These are phyloP conservation scores for Benincasa hispida DNA, from an alignment of 306 rosid species.

Conservation along the genomic window DNA sequence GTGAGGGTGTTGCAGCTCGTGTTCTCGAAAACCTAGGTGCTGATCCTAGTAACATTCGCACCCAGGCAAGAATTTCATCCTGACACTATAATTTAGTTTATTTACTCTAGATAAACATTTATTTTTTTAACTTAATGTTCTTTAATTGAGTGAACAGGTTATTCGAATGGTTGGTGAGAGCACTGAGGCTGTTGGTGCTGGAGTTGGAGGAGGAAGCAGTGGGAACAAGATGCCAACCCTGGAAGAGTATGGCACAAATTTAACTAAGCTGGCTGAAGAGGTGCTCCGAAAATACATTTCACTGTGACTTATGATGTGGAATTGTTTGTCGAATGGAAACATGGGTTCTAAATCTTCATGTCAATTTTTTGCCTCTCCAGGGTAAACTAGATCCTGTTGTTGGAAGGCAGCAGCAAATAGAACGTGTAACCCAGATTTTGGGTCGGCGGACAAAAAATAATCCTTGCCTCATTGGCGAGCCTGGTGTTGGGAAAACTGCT, in stretches of 20 bases:
- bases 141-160: slow-evolving; percentile 40
- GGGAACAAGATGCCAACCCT: slow-evolving; percentile 93
- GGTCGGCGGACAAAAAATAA: slow-evolving; percentile 89
- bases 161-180: slow-evolving; percentile 99
- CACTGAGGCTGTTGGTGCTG: slow-evolving; percentile 81
- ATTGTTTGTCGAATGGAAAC: not conserved
- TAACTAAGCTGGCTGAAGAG: slow-evolving; percentile 97
- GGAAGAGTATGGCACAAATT: slow-evolving; percentile 91
- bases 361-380: slow-evolving; percentile 20
- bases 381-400: slow-evolving; percentile 95
- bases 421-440: slow-evolving; percentile 86
- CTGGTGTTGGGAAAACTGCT: slow-evolving; percentile 98
- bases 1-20: slow-evolving; percentile 97
- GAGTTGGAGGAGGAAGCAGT: slow-evolving; percentile 80
- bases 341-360: not conserved
- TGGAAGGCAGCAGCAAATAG: slow-evolving; percentile 90
- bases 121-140: not conserved
- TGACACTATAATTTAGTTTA: not conserved
- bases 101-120: not conserved
- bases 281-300: slow-evolving; percentile 16
- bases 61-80: slow-evolving; percentile 53
- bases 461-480: slow-evolving; percentile 94
- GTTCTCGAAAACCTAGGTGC: slow-evolving; percentile 95
- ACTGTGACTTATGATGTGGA: not conserved
- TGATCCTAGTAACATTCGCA: slow-evolving; percentile 83